Evolutionary conservation across 192 early-diverging fungal species (phyloP), one percentile per base, ranked within the genome.

Genomic region (Coemansia sp.): DNA sequence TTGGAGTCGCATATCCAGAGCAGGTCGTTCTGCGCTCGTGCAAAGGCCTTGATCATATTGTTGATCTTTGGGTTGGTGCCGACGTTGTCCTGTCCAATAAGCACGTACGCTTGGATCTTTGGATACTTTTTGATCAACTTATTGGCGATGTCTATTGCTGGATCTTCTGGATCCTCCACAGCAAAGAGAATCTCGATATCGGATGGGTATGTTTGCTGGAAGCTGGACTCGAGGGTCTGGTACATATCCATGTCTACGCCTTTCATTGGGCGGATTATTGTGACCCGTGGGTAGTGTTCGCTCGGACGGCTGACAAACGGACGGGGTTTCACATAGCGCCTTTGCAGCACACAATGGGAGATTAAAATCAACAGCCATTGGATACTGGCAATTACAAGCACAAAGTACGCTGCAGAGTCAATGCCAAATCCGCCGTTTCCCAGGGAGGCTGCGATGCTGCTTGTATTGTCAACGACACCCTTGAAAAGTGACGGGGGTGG

Each of bases 21-120:
- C 67, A 98, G 89, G 68, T 96, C 93, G 76, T 93, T 82, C 66
- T 90, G 88, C 8, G 92, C 88, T 19, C 78, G 75, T 45, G 88
- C 83, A 74, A 93, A 97, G 9, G 91, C 90, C 56, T 88, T 87
- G 19, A 95, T 74, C 86, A 99, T 85, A 85, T 96, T 96, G 83
- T 95, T 94, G 69, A 98, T 90, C 78, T 99, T 99, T 16, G 97
- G 97, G 76, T 99, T 99, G 56, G 92, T 89, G 42, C 94, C 96
- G 1, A 93, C 89, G 46, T 84, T 70, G 42, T 84, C 68, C 51
- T 87, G 88, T 89, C 95, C 95, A 67, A 95, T 87, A 45, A 98
- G 85, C 52, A 99, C 66, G 61, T 81, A 82, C 19, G 88, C 88
- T 61, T 91, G 84, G 8, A 94, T 90, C 48, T 92, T 78, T 5